These are phyloP conservation scores for Colletotrichum acutatum DNA, from an alignment of 2,329 filamentous ascomycete species.

Conservation along the genomic window DNA sequence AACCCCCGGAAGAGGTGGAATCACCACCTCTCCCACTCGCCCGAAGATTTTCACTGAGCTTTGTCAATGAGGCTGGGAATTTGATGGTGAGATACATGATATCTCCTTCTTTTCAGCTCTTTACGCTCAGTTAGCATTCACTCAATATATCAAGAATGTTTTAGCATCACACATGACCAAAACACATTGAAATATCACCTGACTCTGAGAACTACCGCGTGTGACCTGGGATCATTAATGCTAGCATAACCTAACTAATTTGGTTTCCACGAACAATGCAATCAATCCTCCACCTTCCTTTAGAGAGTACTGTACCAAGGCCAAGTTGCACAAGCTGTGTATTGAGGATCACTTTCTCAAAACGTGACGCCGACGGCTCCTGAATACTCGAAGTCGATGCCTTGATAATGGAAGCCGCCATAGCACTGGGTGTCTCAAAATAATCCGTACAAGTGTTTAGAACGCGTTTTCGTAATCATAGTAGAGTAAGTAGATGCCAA, in stretches of 20 bases:
- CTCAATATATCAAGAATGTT: background rate
- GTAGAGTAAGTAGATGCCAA: conserved; percentile 11
- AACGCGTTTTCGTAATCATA: conserved; percentile 14
- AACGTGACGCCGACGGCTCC: background rate
- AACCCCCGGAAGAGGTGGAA: conserved; percentile 61
- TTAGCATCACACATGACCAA: background rate
- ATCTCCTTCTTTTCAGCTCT: background rate
- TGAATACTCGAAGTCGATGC: conserved; percentile 14
- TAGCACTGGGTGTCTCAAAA: background rate
- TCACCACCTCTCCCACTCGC: conserved; percentile 70
- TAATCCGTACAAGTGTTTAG: conserved; percentile 16
- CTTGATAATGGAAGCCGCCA: conserved; percentile 1
- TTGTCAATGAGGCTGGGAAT: conserved; percentile 75
- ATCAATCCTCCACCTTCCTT: background rate
- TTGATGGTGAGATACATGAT: conserved; percentile 86
- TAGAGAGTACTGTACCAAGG: background rate
- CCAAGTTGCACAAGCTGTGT: conserved; percentile 10
- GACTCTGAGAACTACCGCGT: background rate
- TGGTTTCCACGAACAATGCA: background rate
- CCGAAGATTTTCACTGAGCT: conserved; percentile 82
- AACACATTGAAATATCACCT: background rate
- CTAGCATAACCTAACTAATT: background rate
- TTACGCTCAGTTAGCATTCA: background rate
- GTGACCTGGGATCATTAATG: conserved; percentile 1
- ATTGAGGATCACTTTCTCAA: background rate